Evolutionary conservation across 2,329 filamentous ascomycete species (phyloP), one percentile per base, ranked within the genome.

Genomic region (Xylariaceae sp.): DNA sequence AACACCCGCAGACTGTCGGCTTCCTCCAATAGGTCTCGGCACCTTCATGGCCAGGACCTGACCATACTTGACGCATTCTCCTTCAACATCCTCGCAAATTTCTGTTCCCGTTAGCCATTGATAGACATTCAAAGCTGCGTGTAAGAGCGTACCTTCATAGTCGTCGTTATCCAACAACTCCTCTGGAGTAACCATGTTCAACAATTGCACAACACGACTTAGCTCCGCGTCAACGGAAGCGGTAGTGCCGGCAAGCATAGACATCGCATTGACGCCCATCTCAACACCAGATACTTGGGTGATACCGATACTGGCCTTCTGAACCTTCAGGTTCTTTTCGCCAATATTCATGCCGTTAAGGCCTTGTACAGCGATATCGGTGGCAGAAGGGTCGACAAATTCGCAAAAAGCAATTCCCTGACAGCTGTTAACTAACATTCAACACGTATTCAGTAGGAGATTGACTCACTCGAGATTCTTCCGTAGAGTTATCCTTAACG

Each of bases 171-270:
- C 92, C 76, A 97, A 86, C 23, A 99, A 79, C 75, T 99, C 94
- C 69, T 99, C 94, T 0, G 92, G 82, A 0, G 94, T 99, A 42
- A 99, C 93, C 94, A 99, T 99, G 78, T 99, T 99, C 71, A 99
- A 84, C 62, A 99, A 79, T 76, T 96, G 93, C 62, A 99, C 74
- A 13, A 99, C 93, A 58, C 90, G 85, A 65, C 89, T 89, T 61
- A 88, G 86, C 67, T 96, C 92, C 39, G 89, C 80, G 61, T 92
- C 89, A 58, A 82, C 82, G 9, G 64, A 66, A 44, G 89, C 88
- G 2, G 87, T 90, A 17, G 94, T 96, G 59, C 93, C 92, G 44
- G 94, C 94, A 68, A 99, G 89, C 84, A 97, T 92, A 54, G 92
- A 96, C 87, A 99, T 97, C 64, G 94, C 94, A 68, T 94, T 95